Percentiles rank a stretch among this genome's conserved stretches.
phyloP scores from a whole-genome alignment of 2,329 filamentous ascomycete species.

The Microthyrium microscopicum region DNA sequence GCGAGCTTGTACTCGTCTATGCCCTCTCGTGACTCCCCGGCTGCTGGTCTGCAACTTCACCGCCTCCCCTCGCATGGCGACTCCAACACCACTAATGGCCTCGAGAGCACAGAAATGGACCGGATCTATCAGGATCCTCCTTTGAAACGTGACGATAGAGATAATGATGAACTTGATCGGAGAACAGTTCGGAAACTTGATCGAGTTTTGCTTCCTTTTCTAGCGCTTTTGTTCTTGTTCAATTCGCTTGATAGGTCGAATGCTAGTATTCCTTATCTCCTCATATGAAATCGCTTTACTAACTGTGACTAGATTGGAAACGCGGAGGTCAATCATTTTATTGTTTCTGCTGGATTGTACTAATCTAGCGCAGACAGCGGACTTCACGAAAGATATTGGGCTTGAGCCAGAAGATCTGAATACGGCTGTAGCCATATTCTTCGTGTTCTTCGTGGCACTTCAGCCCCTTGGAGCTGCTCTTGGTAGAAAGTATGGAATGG shows the following conservation, averaged over 20 bases:
- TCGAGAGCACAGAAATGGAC: neutral
- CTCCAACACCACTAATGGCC: neutral
- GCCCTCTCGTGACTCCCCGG: neutral
- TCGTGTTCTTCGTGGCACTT: slow-evolving; percentile 40
- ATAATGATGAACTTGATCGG: slow-evolving; percentile 4
- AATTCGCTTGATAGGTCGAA: slow-evolving; percentile 37
- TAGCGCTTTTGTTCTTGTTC: slow-evolving; percentile 34
- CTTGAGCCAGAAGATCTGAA: slow-evolving; percentile 36
- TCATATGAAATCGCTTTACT: slow-evolving; percentile 1
- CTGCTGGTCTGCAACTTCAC: neutral
- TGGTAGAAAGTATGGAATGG: slow-evolving; percentile 38
- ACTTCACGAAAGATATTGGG: slow-evolving; percentile 41
- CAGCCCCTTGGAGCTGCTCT: slow-evolving; percentile 42
- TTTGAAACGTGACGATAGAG: neutral
- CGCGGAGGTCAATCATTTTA: slow-evolving; percentile 20
- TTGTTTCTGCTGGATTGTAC: neutral
- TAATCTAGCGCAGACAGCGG: slow-evolving; percentile 24
- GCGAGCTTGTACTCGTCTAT: neutral
- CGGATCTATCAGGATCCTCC: neutral
- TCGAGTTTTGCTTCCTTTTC: slow-evolving; percentile 32
- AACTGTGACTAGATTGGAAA: slow-evolving; percentile 28
- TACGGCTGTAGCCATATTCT: slow-evolving; percentile 39
- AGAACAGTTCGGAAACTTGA: slow-evolving; percentile 32
- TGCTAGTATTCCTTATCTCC: slow-evolving; percentile 11
- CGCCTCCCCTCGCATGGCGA: neutral